Evolutionary conservation across 805 yeast genomes (phyloP), one percentile per base, ranked within the genome.

Genomic region (Naumovozyma baii): DNA sequence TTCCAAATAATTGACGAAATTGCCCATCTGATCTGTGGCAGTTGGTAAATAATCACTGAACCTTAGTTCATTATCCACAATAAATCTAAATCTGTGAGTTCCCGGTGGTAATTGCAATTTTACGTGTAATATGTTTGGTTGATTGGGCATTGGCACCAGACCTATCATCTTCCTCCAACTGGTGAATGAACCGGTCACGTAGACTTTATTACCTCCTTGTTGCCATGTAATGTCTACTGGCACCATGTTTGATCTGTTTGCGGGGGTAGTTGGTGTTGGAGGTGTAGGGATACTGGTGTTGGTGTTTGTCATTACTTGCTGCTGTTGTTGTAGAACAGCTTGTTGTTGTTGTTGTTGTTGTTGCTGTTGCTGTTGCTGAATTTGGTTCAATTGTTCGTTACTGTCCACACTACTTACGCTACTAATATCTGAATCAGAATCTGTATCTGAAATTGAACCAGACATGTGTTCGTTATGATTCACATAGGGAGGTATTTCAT

Each of bases 91-190:
- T 47, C 96, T 70, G 62, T 88, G 96, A 0, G 95, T 88, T 8
- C 96, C 96, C 4, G 83, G 78, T 0, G 95, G 95, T 35, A 85
- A 64, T 31, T 84, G 83, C 37, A 85, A 67, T 38, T 83, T 80
- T 18, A 85, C 81, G 34, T 76, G 68, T 51, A 80, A 80, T 2
- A 55, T 30, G 9, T 59, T 59, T 4, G 61, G 62, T 22, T 58
- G 59, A 22, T 54, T 57, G 4, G 57, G 49, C 12, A 62, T 63
- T 8, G 66, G 63, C 22, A 72, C 72, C 51, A 92, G 67, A 31
- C 94, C 94, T 55, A 90, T 88, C 97, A 92, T 90, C 63, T 88
- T 90, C 49, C 96, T 71, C 97, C 98, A 92, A 3, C 95, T 96
- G 0, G 98, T 92, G 63, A 90, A 90, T 1, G 96, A 83, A 37